Base-by-base conservation (phyloP, 805 yeast species). In the Clavispora asparagi region DNA sequence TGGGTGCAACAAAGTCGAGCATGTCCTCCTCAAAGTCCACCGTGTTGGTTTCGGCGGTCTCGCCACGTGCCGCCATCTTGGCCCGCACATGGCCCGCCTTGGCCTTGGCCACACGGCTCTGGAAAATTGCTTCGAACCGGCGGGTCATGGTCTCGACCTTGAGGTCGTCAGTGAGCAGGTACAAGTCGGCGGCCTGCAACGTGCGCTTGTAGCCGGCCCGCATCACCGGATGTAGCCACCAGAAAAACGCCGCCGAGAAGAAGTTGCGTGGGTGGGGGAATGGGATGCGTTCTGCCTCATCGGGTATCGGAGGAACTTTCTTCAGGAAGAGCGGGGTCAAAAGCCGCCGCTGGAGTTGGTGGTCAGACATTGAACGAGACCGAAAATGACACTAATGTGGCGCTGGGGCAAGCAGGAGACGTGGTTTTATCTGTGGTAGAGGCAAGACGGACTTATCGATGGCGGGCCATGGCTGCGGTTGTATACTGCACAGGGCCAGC, bases 191-290 rank as follows among this genome's bases (percentile, higher is more conserved):
- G 1, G 85, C 81, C 38, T 77, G 78, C 39, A 87, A 64, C 0
- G 91, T 84, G 57, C 94, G 72, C 61, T 80, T 83, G 62, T 86
- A 86, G 7, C 95, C 94, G 7, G 77, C 76, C 13, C 63, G 65
- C 70, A 87, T 64, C 36, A 86, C 55, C 0, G 90, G 90, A 25
- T 65, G 56, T 40, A 86, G 63, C 91, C 92, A 87, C 79, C 83
- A 74, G 60, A 85, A 81, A 54, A 81, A 77, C 0, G 71, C 40
- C 52, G 65, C 65, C 12, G 74, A 70, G 10, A 81, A 7, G 27
- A 62, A 36, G 44, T 74, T 74, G 13, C 74, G 68, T 27, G 55
- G 48, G 43, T 61, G 65, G 0, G 85, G 86, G 56, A 68, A 81
- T 6, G 53, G 57, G 12, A 46, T 57, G 45, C 87, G 60, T 49